phyloP scores from a whole-genome alignment of 345 rosid genomes.

The Hibiscus trionum region DNA sequence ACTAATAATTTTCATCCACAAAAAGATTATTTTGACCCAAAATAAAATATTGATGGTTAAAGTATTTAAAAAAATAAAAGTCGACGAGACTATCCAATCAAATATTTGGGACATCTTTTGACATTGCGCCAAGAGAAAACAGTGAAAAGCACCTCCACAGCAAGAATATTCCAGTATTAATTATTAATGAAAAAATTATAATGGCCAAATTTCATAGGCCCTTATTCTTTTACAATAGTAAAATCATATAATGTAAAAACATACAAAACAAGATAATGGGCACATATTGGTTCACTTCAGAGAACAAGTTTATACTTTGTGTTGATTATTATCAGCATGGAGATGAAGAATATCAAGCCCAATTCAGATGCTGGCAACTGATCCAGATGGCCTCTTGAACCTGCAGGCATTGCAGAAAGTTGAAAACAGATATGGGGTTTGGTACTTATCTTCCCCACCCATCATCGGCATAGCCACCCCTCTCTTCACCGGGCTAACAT shows the following conservation, averaged over 20 bases:
- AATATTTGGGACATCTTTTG: too few species aligned
- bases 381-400: conserved; percentile 26
- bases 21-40: too few species aligned
- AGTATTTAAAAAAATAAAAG: too few species aligned
- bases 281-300: neutral
- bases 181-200: neutral
- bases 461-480: conserved; percentile 69
- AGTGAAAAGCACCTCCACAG: neutral
- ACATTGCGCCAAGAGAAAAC: too few species aligned
- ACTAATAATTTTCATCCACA: too few species aligned
- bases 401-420: conserved; percentile 44
- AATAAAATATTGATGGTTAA: too few species aligned
- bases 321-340: neutral
- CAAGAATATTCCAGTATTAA: neutral
- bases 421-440: conserved; percentile 46
- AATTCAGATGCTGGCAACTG: neutral
- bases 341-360: neutral
- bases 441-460: conserved; percentile 67
- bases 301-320: neutral
- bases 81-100: too few species aligned
- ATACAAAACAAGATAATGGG: neutral
- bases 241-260: neutral
- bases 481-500: conserved; percentile 51
- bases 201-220: neutral
- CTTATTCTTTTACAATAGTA: neutral